These are phyloP conservation scores for Leishmania major DNA, from an alignment of 208 protist species.

Conservation along the genomic window DNA sequence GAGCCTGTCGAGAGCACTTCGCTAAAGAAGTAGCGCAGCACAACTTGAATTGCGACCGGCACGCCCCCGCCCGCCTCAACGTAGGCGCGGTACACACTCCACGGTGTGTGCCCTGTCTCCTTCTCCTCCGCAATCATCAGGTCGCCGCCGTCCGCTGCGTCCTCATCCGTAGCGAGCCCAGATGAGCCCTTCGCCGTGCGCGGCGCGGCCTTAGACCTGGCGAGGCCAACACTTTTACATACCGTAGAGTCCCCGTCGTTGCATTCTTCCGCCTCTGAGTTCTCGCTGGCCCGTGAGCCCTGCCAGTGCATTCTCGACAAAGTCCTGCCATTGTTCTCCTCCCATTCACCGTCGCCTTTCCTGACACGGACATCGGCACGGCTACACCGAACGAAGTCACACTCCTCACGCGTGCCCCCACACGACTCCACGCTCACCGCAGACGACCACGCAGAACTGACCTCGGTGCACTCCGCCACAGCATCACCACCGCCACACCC, in stretches of 20 bases:
- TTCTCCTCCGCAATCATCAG: conserved; percentile 77
- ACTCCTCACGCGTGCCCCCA: neutral
- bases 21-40: conserved; percentile 34
- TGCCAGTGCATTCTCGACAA: neutral
- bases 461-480: conserved; percentile 1
- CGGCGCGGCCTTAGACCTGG: neutral
- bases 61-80: conserved; percentile 43
- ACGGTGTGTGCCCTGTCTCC: conserved; percentile 51
- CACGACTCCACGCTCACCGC: neutral
- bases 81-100: conserved; percentile 56
- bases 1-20: conserved; percentile 26
- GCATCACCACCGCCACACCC: neutral
- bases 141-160: conserved; percentile 5
- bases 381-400: neutral
- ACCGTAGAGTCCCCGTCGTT: neutral
- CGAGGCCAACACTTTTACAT: too few species aligned
- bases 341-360: neutral
- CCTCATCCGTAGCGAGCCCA: neutral
- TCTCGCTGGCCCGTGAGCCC: neutral
- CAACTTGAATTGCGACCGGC: conserved; percentile 6
- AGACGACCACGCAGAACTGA: neutral
- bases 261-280: neutral
- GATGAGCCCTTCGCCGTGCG: neutral
- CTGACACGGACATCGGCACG: neutral
- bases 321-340: neutral